Evolutionary conservation across 768 basidiomycete species (phyloP).

Genomic region (Trametes gibbosa): DNA sequence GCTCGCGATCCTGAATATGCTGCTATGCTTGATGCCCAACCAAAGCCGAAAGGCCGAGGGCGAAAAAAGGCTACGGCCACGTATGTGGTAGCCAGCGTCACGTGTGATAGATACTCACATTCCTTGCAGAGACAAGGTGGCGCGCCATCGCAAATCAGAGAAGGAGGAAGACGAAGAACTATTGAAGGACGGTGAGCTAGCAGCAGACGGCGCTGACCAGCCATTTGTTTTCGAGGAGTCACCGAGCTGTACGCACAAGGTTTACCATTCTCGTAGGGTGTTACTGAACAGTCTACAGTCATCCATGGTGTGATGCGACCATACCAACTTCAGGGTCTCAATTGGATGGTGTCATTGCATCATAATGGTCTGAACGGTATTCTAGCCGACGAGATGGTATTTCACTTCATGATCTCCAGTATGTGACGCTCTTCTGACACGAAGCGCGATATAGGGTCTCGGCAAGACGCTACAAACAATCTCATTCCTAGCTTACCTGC

Average conservation of each 20-base stretch:
- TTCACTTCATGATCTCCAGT: neutral
- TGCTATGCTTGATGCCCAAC: slow-evolving; percentile 81
- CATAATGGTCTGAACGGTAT: slow-evolving; percentile 98
- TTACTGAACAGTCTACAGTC: slow-evolving; percentile 43
- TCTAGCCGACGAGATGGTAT: slow-evolving; percentile 93
- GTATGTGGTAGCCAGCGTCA: slow-evolving; percentile 41
- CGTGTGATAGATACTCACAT: neutral
- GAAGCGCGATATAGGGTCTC: slow-evolving; percentile 60
- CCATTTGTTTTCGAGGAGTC: slow-evolving; percentile 95
- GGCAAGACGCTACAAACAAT: slow-evolving; percentile 99
- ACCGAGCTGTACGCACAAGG: slow-evolving; percentile 70
- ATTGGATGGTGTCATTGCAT: slow-evolving; percentile 96
- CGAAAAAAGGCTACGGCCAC: slow-evolving; percentile 64
- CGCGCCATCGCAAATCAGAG: slow-evolving; percentile 91
- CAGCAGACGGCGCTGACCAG: slow-evolving; percentile 79
- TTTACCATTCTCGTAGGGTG: neutral
- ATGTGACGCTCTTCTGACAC: neutral
- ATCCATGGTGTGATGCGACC: slow-evolving; percentile 88
- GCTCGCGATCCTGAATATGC: slow-evolving; percentile 94
- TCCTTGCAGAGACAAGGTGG: slow-evolving; percentile 58
- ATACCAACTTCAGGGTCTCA: slow-evolving; percentile 94
- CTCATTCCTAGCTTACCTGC: slow-evolving; percentile 93
- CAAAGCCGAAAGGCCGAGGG: slow-evolving; percentile 79
- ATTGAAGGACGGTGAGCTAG: slow-evolving; percentile 80
- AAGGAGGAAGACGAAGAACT: slow-evolving; percentile 98